Percentiles rank a stretch among this genome's conserved stretches.
Evolutionary conservation across 2,329 filamentous ascomycete species (phyloP).

Genomic region (Trichophaea hybrida): DNA sequence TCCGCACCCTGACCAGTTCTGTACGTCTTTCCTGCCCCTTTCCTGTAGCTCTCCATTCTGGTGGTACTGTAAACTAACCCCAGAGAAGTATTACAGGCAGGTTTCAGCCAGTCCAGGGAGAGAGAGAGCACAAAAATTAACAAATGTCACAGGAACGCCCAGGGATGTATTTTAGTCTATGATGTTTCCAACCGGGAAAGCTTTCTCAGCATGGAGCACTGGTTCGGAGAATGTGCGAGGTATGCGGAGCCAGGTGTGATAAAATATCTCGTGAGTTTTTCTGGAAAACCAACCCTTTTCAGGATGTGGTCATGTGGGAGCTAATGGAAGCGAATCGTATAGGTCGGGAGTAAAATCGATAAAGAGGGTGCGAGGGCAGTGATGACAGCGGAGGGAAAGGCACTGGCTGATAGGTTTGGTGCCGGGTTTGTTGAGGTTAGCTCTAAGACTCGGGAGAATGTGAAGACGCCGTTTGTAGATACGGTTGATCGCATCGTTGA

Average conservation of each 20-base stretch:
- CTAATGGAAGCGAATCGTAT: neutral
- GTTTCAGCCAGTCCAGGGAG: no score
- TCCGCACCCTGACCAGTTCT: constrained; percentile 39
- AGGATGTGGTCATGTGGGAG: no score
- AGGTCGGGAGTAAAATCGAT: constrained; percentile 42
- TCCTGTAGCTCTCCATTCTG: neutral
- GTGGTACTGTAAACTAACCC: neutral
- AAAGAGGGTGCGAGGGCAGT: constrained; percentile 35
- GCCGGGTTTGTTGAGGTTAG: constrained; percentile 42
- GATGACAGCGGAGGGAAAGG: constrained; percentile 36
- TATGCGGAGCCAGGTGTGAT: constrained; percentile 39
- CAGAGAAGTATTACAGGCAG: no score
- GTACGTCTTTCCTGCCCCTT: neutral
- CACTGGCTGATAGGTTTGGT: constrained; percentile 36
- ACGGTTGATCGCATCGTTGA: constrained; percentile 39
- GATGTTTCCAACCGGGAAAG: constrained; percentile 38
- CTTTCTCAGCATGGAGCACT: constrained; percentile 40
- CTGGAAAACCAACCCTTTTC: neutral
- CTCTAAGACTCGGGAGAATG: constrained; percentile 40
- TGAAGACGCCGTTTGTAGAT: constrained; percentile 40
- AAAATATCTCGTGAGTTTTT: constrained; percentile 35
- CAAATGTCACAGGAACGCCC: constrained; percentile 38
- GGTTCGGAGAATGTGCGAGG: constrained; percentile 41
- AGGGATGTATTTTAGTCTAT: constrained; percentile 39
- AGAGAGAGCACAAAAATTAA: no score